Evolutionary conservation across 805 yeast species (phyloP), one percentile per base, ranked within the genome.

Genomic region (Tetrapisispora iriomotensis): DNA sequence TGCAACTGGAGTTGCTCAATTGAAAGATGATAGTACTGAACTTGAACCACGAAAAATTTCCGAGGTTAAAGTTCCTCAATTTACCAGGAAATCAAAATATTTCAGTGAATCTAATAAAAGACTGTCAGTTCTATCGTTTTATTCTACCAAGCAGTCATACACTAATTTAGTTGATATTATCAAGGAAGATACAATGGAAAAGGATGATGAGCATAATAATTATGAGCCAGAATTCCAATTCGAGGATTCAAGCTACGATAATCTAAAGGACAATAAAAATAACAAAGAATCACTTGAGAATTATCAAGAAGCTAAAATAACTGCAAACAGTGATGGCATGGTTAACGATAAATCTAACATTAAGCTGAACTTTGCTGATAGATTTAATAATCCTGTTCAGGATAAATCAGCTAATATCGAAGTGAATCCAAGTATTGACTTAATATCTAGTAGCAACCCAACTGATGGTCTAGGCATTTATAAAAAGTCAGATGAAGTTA

Each of bases 11-110:
- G 42, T 50, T 10, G 54, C 47, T 7, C 45, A 52, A 17, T 45
- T 54, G 25, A 47, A 43, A 14, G 53, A 46, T 18, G 22, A 32
- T 23, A 31, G 29, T 18, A 36, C 32, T 8, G 51, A 45, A 10
- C 35, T 34, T 10, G 71, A 67, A 18, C 77, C 77, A 31, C 70
- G 69, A 42, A 70, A 65, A 10, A 66, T 81, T 32, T 73, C 82
- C 15, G 82, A 77, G 45, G 78, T 81, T 32, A 68, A 69, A 41
- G 75, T 81, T 36, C 90, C 90, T 18, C 75, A 73, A 45, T 84
- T 81, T 26, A 74, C 87, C 0, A 74, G 87, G 58, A 73, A 74
- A 49, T 79, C 85, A 2, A 71, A 74, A 50, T 67, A 74, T 40
- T 78, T 77, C 53, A 70, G 80, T 27, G 69, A 70, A 40, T 72